Evolutionary conservation across 1,284 basidiomycete species (phyloP).

Genomic region (Apiotrichum mycotoxinovorans): DNA sequence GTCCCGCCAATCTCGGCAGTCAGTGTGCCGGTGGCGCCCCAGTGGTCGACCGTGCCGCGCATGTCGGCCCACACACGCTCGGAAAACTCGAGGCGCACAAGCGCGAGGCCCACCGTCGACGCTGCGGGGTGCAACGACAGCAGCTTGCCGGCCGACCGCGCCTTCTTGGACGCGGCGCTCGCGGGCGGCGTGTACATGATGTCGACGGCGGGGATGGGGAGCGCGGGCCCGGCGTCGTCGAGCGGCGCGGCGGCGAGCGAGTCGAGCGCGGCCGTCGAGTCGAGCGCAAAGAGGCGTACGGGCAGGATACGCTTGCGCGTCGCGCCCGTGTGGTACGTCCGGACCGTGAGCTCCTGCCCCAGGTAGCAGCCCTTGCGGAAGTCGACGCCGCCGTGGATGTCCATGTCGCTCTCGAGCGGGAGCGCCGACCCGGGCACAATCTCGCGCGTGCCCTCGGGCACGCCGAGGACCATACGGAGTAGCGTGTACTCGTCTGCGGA

Average conservation of each 20-base stretch:
- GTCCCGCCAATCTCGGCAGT: constrained; percentile 28
- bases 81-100: constrained; percentile 47
- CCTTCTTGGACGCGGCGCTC: constrained; percentile 32
- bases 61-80: constrained; percentile 33
- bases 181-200: constrained; percentile 37
- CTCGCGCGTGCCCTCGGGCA: constrained; percentile 81
- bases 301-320: constrained; percentile 88
- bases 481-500: constrained; percentile 59
- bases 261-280: constrained; percentile 11
- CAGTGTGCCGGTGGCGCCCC: constrained; percentile 24
- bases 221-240: not conserved
- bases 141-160: constrained; percentile 43
- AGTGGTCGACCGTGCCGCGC: constrained; percentile 16
- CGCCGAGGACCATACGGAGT: constrained; percentile 75
- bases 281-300: constrained; percentile 51
- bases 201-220: constrained; percentile 16
- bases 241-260: constrained; percentile 1
- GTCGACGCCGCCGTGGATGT: constrained; percentile 92
- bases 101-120: constrained; percentile 37
- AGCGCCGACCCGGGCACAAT: constrained; percentile 73
- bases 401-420: constrained; percentile 90
- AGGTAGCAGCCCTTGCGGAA: constrained; percentile 98
- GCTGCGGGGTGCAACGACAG: constrained; percentile 29
- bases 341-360: constrained; percentile 93
- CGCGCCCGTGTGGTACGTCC: constrained; percentile 92